Evolutionary conservation across 169 alveolate genomes (phyloP), one percentile per base, ranked within the genome.

Genomic region (Plasmodium yoelii): DNA sequence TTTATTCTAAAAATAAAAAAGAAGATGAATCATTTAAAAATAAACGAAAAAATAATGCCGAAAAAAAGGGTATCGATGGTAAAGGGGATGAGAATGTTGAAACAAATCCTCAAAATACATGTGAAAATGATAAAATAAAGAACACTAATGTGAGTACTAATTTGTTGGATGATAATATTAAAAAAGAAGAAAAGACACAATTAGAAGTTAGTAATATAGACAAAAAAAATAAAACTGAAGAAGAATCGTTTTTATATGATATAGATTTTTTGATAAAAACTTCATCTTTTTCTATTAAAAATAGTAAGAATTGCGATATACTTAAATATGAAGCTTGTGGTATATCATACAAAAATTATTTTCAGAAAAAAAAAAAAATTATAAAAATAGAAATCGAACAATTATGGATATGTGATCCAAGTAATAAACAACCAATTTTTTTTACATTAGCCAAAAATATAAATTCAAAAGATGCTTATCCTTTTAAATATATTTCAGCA

Each of bases 351-450:
- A 86, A 86, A 42, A 86, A 86, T 46, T 86, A 86, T 63, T 60
- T 86, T 26, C 91, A 86, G 57, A 86, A 57, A 47, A 86, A 86
- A n/a, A 86, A 49, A 67, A 86, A 70, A 55, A 86, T 70, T 53
- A 53, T 86, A 10, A 68, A 86, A 72, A 34, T 86, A n/a, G 91
- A 86, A 86, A 86, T 86, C 8, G 91, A 86, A 46, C 91, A 86
- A 34, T 60, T 86, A 72, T 86, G 91, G 91, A 86, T 86, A 60
- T 86, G 91, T 70, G 91, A 86, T 44, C 91, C 91, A 1, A 86
- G 91, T 53, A 86, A 86, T 69, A 55, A 55, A 51, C 91, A 86
- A 55, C 91, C 91, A 28, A 86, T 86, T n/a, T 86, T 86, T 86
- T 86, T 86, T 61, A 86, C 91, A 2, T 53, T 70, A 49, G 59